Conservation (phyloP, 1,284 basidiomycete genomes). For the Melampsora abietis-canadensis region DNA sequence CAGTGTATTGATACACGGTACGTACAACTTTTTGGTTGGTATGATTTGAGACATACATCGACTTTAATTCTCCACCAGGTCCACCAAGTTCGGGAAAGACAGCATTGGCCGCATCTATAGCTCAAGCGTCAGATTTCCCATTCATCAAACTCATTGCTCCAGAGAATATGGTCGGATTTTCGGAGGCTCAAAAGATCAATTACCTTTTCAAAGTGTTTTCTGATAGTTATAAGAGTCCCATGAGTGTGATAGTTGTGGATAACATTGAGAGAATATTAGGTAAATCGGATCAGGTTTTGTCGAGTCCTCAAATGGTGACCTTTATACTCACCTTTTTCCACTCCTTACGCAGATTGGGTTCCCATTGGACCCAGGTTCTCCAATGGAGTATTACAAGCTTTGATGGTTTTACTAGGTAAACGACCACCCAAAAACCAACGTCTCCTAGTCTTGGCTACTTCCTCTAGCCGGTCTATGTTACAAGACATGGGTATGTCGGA, state of each 20-base stretch:
- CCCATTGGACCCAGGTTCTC: conserved; percentile 95
- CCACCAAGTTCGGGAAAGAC: conserved; percentile 91
- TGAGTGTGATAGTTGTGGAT: conserved; percentile 96
- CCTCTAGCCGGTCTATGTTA: conserved; percentile 80
- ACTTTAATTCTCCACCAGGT: conserved; percentile 53
- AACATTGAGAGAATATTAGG: conserved; percentile 83
- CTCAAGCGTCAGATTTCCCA: conserved; percentile 85
- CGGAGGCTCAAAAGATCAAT: conserved; percentile 83
- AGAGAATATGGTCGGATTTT: conserved; percentile 93
- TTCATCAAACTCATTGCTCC: conserved; percentile 98
- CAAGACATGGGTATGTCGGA: conserved; percentile 85
- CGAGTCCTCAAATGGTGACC: not conserved
- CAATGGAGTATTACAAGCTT: conserved; percentile 84
- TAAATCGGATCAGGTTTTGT: conserved; percentile 54
- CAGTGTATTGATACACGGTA: conserved; percentile 77
- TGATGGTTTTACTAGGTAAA: conserved; percentile 83
- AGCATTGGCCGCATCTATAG: conserved; percentile 90
- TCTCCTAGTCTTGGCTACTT: conserved; percentile 86
- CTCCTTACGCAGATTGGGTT: conserved; percentile 73
- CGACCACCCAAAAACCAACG: conserved; percentile 93
- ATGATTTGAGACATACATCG: not conserved
- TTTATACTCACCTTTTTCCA: not conserved
- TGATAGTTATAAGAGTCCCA: conserved; percentile 94
- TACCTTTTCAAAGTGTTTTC: conserved; percentile 90
- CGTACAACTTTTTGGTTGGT: conserved; percentile 33